Percentiles rank a stretch among this genome's conserved stretches.
These are phyloP conservation scores for Globisporangium parvum DNA, from an alignment of 352 stramenopile genomes.

Conservation along the genomic window DNA sequence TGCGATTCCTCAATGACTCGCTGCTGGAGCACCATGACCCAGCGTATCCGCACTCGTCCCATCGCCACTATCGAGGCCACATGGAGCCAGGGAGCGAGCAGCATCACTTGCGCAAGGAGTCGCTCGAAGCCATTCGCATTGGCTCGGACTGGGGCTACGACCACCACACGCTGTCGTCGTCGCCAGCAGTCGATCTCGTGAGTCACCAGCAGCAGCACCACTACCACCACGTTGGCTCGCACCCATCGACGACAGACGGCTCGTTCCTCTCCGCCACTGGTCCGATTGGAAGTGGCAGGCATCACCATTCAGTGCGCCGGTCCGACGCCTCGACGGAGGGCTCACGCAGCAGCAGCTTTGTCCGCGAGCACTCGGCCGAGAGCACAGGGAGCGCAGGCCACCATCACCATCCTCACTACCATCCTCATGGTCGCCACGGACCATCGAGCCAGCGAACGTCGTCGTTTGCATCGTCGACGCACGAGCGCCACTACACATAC, in stretches of 20 bases:
- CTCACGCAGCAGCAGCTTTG: constrained; percentile 4
- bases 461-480: constrained; percentile 10
- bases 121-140: constrained; percentile 32
- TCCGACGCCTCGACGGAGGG: constrained; percentile 5
- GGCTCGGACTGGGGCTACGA: constrained; percentile 37
- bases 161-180: not conserved
- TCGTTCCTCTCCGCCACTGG: constrained; percentile 1
- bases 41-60: not conserved
- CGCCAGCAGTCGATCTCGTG: not conserved
- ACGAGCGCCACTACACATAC: constrained; percentile 3
- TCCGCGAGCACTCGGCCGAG: constrained; percentile 5
- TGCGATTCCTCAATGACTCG: not conserved
- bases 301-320: not conserved
- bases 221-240: constrained; percentile 1
- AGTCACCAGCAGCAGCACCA: not conserved
- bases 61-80: not conserved
- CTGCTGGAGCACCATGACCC: constrained; percentile 5
- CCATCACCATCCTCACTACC: not conserved
- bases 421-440: too few species aligned
- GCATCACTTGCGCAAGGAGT: constrained; percentile 14
- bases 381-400: constrained; percentile 3
- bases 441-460: not conserved
- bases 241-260: not conserved
- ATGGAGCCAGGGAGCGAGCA: not conserved
- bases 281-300: not conserved